Conservation (phyloP, 495 filamentous ascomycete genomes). For the Trichoderma gamsii region DNA sequence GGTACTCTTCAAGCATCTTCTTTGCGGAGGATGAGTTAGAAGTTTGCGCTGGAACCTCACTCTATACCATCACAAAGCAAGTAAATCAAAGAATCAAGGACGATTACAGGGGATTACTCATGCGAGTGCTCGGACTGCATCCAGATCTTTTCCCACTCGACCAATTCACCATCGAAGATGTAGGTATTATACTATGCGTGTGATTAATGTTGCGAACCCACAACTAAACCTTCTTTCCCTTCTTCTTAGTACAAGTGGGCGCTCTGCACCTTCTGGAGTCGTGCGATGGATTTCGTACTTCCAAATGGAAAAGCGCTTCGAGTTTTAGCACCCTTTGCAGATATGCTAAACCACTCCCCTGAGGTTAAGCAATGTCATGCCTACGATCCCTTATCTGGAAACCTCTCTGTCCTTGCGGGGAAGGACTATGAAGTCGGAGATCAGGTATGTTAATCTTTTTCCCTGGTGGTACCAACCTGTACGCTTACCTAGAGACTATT, state of each 20-base stretch:
- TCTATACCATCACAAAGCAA: conserved; percentile 29
- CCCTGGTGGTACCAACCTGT: neutral
- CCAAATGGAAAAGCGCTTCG: conserved; percentile 26
- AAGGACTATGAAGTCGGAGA: conserved; percentile 29
- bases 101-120: conserved; percentile 24
- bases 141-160: conserved; percentile 28
- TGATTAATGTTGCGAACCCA: conserved; percentile 22
- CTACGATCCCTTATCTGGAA: conserved; percentile 25
- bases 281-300: conserved; percentile 29
- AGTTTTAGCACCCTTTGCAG: conserved; percentile 29
- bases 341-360: conserved; percentile 33
- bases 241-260: conserved; percentile 30
- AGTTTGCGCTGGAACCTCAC: conserved; percentile 27
- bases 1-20: conserved; percentile 31
- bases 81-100: conserved; percentile 25
- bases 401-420: conserved; percentile 27
- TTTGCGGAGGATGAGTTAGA: conserved; percentile 28
- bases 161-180: conserved; percentile 29
- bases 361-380: conserved; percentile 30
- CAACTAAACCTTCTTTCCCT: conserved; percentile 21
- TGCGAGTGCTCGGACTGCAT: conserved; percentile 26
- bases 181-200: conserved; percentile 22
- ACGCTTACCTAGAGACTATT: conserved; percentile 19
- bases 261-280: conserved; percentile 31
- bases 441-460: conserved; percentile 27